Conservation (phyloP, 2,329 filamentous ascomycete genomes). For the Aspergillus brunneoviolaceus region DNA sequence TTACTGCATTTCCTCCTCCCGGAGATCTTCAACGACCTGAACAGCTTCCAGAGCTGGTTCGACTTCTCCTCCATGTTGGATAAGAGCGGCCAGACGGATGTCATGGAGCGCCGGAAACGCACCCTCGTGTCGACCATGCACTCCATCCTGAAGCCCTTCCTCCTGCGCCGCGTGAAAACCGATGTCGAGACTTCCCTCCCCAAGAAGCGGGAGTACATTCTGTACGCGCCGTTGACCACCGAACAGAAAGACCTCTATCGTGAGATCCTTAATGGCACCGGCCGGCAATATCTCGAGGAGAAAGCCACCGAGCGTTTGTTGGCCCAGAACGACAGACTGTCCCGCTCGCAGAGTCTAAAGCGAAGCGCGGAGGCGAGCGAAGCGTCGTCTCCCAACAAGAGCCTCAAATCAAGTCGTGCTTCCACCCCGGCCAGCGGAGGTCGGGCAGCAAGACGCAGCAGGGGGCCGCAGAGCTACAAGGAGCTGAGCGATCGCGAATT, state of each 20-base stretch:
- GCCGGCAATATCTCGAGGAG: slow-evolving; percentile 49
- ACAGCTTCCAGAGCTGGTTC: slow-evolving; percentile 94
- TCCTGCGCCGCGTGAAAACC: slow-evolving; percentile 84
- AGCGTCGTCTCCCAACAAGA: slow-evolving; percentile 62
- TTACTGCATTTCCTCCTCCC: slow-evolving; percentile 90
- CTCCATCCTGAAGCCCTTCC: slow-evolving; percentile 84
- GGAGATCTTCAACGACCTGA: slow-evolving; percentile 87
- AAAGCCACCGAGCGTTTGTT: slow-evolving; percentile 52
- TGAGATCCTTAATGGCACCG: slow-evolving; percentile 77
- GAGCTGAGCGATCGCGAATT: slow-evolving; percentile 82
- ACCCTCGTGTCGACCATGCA: slow-evolving; percentile 86
- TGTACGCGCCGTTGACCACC: slow-evolving; percentile 87
- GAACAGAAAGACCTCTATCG: slow-evolving; percentile 92
- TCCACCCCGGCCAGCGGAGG: slow-evolving; percentile 66
- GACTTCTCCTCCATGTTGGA: slow-evolving; percentile 92
- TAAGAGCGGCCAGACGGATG: slow-evolving; percentile 72
- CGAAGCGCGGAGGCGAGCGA: slow-evolving; percentile 54
- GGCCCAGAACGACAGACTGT: slow-evolving; percentile 34
- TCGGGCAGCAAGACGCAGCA: slow-evolving; percentile 53
- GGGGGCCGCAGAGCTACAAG: slow-evolving; percentile 57
- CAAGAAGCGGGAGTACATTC: slow-evolving; percentile 92
- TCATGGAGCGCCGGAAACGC: slow-evolving; percentile 74
- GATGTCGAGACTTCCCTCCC: slow-evolving; percentile 91
- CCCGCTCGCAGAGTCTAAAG: slow-evolving; percentile 53
- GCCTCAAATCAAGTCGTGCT: slow-evolving; percentile 68